phyloP scores from a whole-genome alignment of 164 flowering plant genomes.

The Vitis cinerea region DNA sequence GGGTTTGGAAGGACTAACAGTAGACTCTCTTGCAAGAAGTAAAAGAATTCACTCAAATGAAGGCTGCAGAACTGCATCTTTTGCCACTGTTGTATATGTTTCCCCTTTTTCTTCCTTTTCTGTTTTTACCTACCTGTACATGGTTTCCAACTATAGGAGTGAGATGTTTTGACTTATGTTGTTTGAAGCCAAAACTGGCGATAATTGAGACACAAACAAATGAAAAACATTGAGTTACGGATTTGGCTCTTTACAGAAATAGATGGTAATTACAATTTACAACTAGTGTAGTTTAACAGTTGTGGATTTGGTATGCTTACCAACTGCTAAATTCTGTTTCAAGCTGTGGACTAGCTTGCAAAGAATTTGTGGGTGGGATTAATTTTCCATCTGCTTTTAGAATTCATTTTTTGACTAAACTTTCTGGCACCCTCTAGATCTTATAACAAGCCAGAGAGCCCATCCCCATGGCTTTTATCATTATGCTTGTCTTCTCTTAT shows the following conservation, averaged over 20 bases:
- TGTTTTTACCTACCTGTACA: not conserved
- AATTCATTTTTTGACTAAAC: too few relatives aligned
- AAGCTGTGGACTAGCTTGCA: too few relatives aligned
- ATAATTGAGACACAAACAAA: not conserved
- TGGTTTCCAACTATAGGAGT: too few relatives aligned
- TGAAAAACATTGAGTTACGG: not conserved
- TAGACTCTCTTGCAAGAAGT: conserved; percentile 11
- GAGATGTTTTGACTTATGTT: too few relatives aligned
- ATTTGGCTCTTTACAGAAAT: not conserved
- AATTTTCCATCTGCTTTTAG: not conserved
- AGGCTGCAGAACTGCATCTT: not conserved
- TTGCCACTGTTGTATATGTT: conserved; percentile 1
- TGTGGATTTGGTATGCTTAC: too few relatives aligned
- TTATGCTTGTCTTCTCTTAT: not conserved
- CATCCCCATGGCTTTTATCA: not conserved
- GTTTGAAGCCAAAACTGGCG: too few relatives aligned
- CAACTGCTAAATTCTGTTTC: too few relatives aligned
- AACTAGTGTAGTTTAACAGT: too few relatives aligned
- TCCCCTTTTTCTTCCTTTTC: not conserved
- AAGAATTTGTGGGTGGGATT: not conserved
- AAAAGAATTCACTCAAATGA: not conserved
- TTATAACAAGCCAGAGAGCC: not conserved
- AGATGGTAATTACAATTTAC: not conserved
- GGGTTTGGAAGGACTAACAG: conserved; percentile 25
- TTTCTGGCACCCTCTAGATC: not conserved